phyloP scores from a whole-genome alignment of 2,329 filamentous ascomycete species.

The Thielaviopsis musarum region DNA sequence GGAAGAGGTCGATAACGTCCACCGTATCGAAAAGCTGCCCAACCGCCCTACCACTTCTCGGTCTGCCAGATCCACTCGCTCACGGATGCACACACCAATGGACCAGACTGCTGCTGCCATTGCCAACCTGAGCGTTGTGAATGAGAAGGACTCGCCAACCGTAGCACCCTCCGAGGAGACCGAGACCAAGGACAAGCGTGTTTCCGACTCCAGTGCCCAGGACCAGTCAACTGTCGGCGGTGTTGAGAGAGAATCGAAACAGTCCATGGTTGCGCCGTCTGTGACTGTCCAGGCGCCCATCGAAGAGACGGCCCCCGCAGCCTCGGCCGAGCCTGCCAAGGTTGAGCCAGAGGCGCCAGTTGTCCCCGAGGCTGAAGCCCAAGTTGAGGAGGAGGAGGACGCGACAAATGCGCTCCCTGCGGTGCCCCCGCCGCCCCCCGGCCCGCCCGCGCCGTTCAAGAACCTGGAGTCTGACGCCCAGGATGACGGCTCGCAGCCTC shows the following conservation, averaged over 20 bases:
- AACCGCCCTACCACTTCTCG: conserved; percentile 37
- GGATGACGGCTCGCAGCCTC: conserved; percentile 33
- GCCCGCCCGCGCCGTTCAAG: conserved; percentile 15
- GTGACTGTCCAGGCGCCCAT: conserved; percentile 18
- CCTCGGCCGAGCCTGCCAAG: background rate
- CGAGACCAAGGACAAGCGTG: conserved; percentile 27
- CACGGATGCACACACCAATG: conserved; percentile 32
- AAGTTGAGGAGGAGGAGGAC: conserved; percentile 29
- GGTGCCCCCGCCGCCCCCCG: conserved; percentile 23
- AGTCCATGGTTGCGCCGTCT: conserved; percentile 20
- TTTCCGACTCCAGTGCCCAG: conserved; percentile 29
- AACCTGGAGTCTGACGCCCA: conserved; percentile 1
- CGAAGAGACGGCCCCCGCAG: conserved; percentile 25
- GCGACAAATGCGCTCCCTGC: conserved; percentile 14
- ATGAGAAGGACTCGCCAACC: conserved; percentile 32
- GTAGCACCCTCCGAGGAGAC: conserved; percentile 19
- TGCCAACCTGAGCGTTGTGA: conserved; percentile 23
- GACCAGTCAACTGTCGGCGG: conserved; percentile 28
- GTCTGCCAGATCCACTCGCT: conserved; percentile 17
- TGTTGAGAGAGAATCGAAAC: conserved; percentile 29
- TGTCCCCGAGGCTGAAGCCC: conserved; percentile 31
- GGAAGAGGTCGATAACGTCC: conserved; percentile 35
- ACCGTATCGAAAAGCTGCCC: conserved; percentile 40
- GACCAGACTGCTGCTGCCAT: conserved; percentile 27
- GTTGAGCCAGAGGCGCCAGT: background rate